These are phyloP conservation scores for Coleophoma cylindrospora DNA, from an alignment of 2,329 filamentous ascomycete genomes.

Conservation along the genomic window DNA sequence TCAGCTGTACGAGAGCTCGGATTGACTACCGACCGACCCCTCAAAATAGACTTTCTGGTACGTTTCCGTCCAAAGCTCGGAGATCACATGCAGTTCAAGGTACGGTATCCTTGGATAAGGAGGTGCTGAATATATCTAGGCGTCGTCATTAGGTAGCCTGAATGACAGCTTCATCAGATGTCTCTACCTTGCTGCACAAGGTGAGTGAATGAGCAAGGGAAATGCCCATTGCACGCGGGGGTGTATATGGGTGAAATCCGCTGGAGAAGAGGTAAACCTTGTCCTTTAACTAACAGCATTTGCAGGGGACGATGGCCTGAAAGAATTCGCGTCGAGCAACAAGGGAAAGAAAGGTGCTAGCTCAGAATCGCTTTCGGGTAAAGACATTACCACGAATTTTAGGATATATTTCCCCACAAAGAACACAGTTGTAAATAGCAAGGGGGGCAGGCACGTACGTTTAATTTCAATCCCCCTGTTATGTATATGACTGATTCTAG, in stretches of 20 bases:
- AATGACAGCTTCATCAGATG: conserved; percentile 60
- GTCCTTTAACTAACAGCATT: conserved; percentile 1
- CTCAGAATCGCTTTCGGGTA: conserved; percentile 13
- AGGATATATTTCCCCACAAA: conserved; percentile 78
- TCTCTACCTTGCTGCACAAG: conserved; percentile 54
- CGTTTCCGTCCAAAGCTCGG: conserved; percentile 22
- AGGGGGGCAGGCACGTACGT: conserved; percentile 54
- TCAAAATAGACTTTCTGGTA: conserved; percentile 72
- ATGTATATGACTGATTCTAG: conserved; percentile 1
- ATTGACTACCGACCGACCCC: conserved; percentile 44
- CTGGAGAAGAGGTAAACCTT: too few relatives aligned
- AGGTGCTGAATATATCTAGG: conserved; percentile 26
- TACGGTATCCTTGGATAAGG: too few relatives aligned
- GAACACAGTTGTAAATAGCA: conserved; percentile 61
- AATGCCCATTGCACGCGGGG: background rate
- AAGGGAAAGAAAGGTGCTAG: conserved; percentile 8
- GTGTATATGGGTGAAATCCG: background rate
- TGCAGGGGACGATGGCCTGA: conserved; percentile 39
- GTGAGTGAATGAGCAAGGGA: conserved; percentile 23
- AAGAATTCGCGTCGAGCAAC: conserved; percentile 32
- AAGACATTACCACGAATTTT: conserved; percentile 43
- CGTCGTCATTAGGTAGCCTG: conserved; percentile 77
- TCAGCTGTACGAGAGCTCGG: conserved; percentile 60
- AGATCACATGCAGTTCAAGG: background rate
- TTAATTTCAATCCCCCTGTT: background rate